These are phyloP conservation scores for Leccinum sublutescens DNA, from an alignment of 768 basidiomycete genomes.

Conservation along the genomic window DNA sequence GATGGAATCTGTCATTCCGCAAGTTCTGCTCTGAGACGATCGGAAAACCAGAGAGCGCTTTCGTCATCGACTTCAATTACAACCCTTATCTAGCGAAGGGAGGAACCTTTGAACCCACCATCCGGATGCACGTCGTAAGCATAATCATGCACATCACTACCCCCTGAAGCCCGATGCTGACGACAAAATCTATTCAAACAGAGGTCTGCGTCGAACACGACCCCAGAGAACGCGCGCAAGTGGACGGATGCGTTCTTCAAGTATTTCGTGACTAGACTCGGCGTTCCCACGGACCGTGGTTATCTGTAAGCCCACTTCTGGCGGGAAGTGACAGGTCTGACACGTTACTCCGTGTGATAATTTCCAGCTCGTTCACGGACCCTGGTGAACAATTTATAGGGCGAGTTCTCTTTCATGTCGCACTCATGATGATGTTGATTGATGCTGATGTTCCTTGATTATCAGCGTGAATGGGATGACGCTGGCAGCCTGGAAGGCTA, in stretches of 20 bases:
- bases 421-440: neutral
- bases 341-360: neutral
- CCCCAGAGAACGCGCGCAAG: slow-evolving; percentile 41
- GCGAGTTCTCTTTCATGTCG: neutral
- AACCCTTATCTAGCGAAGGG: slow-evolving; percentile 56
- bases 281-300: slow-evolving; percentile 48
- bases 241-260: slow-evolving; percentile 55
- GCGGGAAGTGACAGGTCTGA: neutral
- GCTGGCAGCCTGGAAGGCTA: neutral
- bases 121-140: slow-evolving; percentile 36
- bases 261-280: slow-evolving; percentile 52
- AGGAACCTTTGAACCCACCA: slow-evolving; percentile 62
- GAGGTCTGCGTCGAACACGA: slow-evolving; percentile 58
- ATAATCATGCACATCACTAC: neutral
- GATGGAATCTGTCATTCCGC: neutral
- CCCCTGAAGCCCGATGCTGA: neutral
- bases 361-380: slow-evolving; percentile 5
- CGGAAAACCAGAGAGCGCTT: slow-evolving; percentile 50
- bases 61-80: slow-evolving; percentile 49
- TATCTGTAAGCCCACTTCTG: slow-evolving; percentile 48
- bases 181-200: slow-evolving; percentile 20
- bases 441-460: neutral
- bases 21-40: slow-evolving; percentile 46
- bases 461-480: slow-evolving; percentile 5
- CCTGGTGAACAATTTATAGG: slow-evolving; percentile 6